Percentiles rank a stretch among this genome's conserved stretches.
Conservation (phyloP, 129 eudicot species). For the Tanacetum coccineum region DNA sequence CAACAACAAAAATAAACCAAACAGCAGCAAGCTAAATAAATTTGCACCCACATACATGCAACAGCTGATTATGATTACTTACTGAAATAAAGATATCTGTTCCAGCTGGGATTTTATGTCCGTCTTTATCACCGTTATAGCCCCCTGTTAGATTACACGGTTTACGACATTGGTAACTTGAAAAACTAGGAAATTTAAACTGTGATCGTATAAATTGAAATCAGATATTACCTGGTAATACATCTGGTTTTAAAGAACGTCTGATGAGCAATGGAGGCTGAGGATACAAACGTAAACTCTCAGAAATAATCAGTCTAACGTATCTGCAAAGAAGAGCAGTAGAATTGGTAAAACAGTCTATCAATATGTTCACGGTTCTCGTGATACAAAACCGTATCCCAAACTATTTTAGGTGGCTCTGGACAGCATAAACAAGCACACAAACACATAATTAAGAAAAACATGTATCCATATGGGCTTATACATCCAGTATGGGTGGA, state of each 20-base stretch:
- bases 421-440: no score
- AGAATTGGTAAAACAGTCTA: neutral
- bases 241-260: conserved; percentile 75
- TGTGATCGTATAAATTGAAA: neutral
- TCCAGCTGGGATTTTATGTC: conserved; percentile 80
- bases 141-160: conserved; percentile 56
- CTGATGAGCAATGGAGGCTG: conserved; percentile 99
- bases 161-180: conserved; percentile 6
- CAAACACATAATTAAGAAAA: no score
- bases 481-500: no score
- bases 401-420: neutral
- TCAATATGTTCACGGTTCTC: neutral
- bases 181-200: neutral
- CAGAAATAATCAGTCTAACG: conserved; percentile 82
- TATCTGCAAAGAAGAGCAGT: conserved; percentile 45
- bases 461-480: no score
- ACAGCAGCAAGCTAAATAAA: neutral
- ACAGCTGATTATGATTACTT: conserved; percentile 22
- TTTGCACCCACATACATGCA: neutral
- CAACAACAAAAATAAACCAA: neutral
- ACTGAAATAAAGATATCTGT: conserved; percentile 90
- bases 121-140: conserved; percentile 69
- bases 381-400: neutral
- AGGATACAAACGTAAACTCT: conserved; percentile 85
- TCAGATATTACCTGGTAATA: conserved; percentile 55